Base-by-base conservation (phyloP, 305 asterid species). In the Rubia tinctorum region DNA sequence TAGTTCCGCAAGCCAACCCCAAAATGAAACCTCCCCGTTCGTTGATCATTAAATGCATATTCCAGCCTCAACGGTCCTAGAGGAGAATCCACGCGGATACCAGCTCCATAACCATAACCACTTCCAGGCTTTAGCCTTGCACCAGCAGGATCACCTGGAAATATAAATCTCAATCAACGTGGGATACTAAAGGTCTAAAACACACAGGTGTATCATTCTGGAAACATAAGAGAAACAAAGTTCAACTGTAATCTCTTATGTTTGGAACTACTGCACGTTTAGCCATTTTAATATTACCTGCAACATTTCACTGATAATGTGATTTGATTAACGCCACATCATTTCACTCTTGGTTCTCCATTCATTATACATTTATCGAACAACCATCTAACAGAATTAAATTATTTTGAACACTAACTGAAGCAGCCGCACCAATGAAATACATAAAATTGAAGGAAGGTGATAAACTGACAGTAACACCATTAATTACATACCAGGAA, bases 81-180 rank as follows among this genome's bases (percentile, higher is more conserved):
- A 6, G 98, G 98, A 23, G 98, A 90, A 78, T 84, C 93, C 71
- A 94, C 95, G 1, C 98, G 97, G 71, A 92, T 73, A 62, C 99
- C 98, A 6, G 88, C 72, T 53, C 99, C 99, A 40, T 86, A 90
- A 37, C 98, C 97, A n/a, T 93, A 91, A 56, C 97, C 98, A 61
- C 98, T 94, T 68, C 99, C 98, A 18, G 98, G 86, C 85, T 94
- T 94, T 70, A 83, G 86, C 84, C 99, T 88, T 75, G 96, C 93
- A 75, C 97, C 99, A 34, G 96, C 97, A 42, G 98, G 99, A 81
- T 91, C 96, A 56, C 99, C 99, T 94, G 83, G 65, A 73, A 59
- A 1, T 27, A 74, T 55, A 23, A 67, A 34, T 22, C 30, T 56
- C 56, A 63, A n/a, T 58, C 72, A 51, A 66, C 22, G 14, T 44